These are phyloP conservation scores for Tolypocladium inflatum DNA, from an alignment of 2,329 filamentous ascomycete genomes.

Conservation along the genomic window DNA sequence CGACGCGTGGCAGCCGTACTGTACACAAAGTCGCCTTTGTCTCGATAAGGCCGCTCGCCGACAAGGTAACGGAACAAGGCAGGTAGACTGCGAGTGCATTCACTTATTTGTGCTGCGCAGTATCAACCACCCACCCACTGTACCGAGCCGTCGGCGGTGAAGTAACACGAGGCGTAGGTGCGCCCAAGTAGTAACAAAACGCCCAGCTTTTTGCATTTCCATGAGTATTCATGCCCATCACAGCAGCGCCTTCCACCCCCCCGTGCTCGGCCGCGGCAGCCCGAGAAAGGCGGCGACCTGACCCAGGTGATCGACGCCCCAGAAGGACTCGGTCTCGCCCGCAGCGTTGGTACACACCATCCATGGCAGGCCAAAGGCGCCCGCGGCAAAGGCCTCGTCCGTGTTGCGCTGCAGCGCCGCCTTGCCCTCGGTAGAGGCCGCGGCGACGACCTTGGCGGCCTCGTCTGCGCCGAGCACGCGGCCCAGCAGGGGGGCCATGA, in stretches of 20 bases:
- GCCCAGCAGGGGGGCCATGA: constrained; percentile 15
- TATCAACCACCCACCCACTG: not conserved
- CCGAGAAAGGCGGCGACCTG: constrained; percentile 24
- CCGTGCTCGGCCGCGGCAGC: constrained; percentile 14
- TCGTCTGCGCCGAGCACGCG: constrained; percentile 15
- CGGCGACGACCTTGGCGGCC: constrained; percentile 16
- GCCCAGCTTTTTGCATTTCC: not conserved
- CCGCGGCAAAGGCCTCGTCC: constrained; percentile 22
- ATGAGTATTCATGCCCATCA: constrained; percentile 3
- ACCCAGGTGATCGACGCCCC: constrained; percentile 29
- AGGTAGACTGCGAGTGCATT: no score
- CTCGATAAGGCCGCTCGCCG: no score
- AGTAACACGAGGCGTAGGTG: not conserved
- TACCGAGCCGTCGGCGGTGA: not conserved
- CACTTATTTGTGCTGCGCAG: not conserved
- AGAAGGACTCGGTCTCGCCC: constrained; percentile 24
- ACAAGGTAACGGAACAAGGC: no score
- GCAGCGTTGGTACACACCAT: constrained; percentile 21
- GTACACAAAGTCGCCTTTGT: no score
- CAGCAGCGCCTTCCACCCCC: constrained; percentile 23
- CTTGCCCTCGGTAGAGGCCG: constrained; percentile 18
- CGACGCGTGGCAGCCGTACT: not conserved
- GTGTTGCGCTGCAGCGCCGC: constrained; percentile 20
- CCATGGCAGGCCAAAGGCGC: constrained; percentile 30
- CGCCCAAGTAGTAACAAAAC: not conserved